Evolutionary conservation across 2,329 filamentous ascomycete genomes (phyloP).

Genomic region (Sarocladium oryzae): DNA sequence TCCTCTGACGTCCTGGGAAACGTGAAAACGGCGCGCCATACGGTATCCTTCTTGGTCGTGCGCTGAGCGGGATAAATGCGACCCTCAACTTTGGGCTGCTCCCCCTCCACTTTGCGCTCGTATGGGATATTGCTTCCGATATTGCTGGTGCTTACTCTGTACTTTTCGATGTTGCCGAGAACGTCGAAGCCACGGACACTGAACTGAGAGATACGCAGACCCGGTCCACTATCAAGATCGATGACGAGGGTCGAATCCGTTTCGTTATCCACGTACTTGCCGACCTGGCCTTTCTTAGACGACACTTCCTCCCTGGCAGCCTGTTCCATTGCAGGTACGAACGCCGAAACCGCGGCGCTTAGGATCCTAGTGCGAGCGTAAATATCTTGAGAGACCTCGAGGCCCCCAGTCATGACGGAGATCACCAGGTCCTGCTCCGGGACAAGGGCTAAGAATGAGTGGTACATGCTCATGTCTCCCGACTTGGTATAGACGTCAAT

Average conservation of each 20-base stretch:
- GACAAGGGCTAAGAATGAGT: slow-evolving; percentile 31
- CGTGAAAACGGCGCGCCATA: slow-evolving; percentile 26
- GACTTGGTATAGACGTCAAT: slow-evolving; percentile 42
- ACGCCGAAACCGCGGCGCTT: slow-evolving; percentile 22
- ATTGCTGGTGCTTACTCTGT: slow-evolving; percentile 15
- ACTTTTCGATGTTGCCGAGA: slow-evolving; percentile 25
- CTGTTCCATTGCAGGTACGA: slow-evolving; percentile 36
- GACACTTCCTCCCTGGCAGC: slow-evolving; percentile 31
- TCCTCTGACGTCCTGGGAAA: slow-evolving; percentile 16
- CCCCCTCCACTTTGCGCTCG: slow-evolving; percentile 1
- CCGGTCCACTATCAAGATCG: slow-evolving; percentile 29
- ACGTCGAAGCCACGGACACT: slow-evolving; percentile 34
- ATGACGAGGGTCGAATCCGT: slow-evolving; percentile 35
- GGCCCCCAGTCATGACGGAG: slow-evolving; percentile 30
- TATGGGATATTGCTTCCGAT: neutral
- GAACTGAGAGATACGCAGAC: slow-evolving; percentile 32
- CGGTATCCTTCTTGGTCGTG: slow-evolving; percentile 14
- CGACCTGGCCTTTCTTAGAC: slow-evolving; percentile 20
- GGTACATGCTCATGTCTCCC: slow-evolving; percentile 36
- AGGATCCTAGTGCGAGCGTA: slow-evolving; percentile 18
- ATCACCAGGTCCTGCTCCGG: slow-evolving; percentile 40
- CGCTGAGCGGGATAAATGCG: slow-evolving; percentile 25
- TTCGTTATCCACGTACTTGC: slow-evolving; percentile 29
- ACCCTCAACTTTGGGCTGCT: slow-evolving; percentile 16
- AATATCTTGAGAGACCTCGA: slow-evolving; percentile 18